Conservation (phyloP, 2,329 filamentous ascomycete genomes). For the Trichoderma citrinoviride region DNA sequence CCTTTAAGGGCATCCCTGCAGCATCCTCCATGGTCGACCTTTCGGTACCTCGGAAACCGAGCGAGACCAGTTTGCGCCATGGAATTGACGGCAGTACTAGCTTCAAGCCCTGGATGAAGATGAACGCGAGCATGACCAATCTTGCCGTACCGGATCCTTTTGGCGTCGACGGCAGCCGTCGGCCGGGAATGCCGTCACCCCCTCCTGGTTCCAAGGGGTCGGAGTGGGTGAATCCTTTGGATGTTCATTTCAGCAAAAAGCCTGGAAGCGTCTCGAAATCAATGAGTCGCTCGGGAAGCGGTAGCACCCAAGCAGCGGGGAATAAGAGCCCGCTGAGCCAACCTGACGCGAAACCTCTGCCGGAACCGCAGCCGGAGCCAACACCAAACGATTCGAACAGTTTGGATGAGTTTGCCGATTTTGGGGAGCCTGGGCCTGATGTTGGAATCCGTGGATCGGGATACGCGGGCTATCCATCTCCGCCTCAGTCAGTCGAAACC, state of each 20-base stretch:
- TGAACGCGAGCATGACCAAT: slow-evolving; percentile 38
- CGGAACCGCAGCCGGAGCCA: background rate
- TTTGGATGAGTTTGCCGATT: slow-evolving; percentile 5
- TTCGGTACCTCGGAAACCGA: slow-evolving; percentile 30
- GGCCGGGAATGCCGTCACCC: slow-evolving; percentile 29
- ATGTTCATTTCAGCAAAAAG: slow-evolving; percentile 43
- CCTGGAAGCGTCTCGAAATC: slow-evolving; percentile 27
- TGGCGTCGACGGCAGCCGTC: slow-evolving; percentile 31
- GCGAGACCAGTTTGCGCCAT: slow-evolving; percentile 32
- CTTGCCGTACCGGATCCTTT: slow-evolving; percentile 36
- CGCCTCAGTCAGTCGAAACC: slow-evolving; percentile 38
- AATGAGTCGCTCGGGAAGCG: slow-evolving; percentile 25
- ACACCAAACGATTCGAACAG: background rate
- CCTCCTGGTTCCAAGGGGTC: slow-evolving; percentile 34
- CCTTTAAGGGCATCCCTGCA: slow-evolving; percentile 38
- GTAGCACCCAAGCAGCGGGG: slow-evolving; percentile 12
- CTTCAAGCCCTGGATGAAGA: slow-evolving; percentile 30
- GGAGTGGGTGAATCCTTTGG: slow-evolving; percentile 48
- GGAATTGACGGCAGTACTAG: slow-evolving; percentile 43
- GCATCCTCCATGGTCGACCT: slow-evolving; percentile 49
- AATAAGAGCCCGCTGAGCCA: slow-evolving; percentile 42
- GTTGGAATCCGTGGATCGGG: slow-evolving; percentile 24
- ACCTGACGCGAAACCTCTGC: slow-evolving; percentile 24
- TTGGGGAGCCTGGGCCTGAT: slow-evolving; percentile 14
- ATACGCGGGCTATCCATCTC: slow-evolving; percentile 39